Evolutionary conservation across 371 early-diverging fungal genomes (phyloP), one percentile per base, ranked within the genome.

Genomic region (Circinella umbellata): DNA sequence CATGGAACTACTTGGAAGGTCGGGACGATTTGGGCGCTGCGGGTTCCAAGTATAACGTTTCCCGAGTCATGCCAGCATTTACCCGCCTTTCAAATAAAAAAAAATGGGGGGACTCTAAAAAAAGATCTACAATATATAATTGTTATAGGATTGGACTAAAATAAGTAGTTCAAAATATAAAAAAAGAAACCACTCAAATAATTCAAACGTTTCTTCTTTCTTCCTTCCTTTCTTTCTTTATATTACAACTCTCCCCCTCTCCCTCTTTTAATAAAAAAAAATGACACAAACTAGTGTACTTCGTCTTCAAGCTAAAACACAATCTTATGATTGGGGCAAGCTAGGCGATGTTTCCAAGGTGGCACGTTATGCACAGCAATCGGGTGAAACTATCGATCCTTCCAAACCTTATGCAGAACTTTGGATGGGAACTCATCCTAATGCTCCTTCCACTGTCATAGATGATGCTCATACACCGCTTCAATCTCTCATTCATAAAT

Each of bases 401-500:
- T 61, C 74, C n/a, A 86, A 77, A 68, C 94, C 96, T 13, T 98
- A 96, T 83, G 94, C 99, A 7, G 99, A 98, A 93, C 86, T 98
- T 17, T 98, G 98, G 99, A 97, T 98, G 97, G 98, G 98, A 36
- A 98, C 98, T 6, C 99, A 99, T 79, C 94, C 95, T 9, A 97
- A 92, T 80, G 98, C 92, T 1, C 97, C 97, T 3, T 94, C 96
- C 7, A 68, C 69, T 18, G 64, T 87, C 59, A 63, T 80, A 67
- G 71, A 81, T 51, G 72, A 72, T 37, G 75, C 81, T 46, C 69
- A 80, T 9, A 77, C 75, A 1, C 84, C 90, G 11, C 86, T 94
- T 37, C 86, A 87, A 68, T 74, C 81, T 6, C 74, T 89, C 39
- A 74, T 91, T 60, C 72, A 79, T 34, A 69, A 80, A 37, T 67